Evolutionary conservation across 2,329 filamentous ascomycete species (phyloP).

Genomic region (Phialophora tarda): DNA sequence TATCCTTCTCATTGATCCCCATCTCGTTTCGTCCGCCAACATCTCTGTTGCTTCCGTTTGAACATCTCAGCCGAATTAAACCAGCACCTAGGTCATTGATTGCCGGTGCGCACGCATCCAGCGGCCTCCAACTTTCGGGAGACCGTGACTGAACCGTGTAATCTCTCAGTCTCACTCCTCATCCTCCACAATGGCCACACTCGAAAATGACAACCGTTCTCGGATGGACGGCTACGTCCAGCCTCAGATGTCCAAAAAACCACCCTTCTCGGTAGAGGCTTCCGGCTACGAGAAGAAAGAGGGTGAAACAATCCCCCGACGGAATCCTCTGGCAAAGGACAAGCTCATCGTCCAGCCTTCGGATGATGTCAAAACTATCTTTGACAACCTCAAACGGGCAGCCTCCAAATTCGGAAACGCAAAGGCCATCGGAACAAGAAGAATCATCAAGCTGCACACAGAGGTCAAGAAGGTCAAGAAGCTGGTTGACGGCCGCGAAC

Average conservation of each 20-base stretch:
- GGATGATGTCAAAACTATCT: slow-evolving; percentile 75
- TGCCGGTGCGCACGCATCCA: neutral
- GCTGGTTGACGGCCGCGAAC: slow-evolving; percentile 78
- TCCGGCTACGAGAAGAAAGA: slow-evolving; percentile 70
- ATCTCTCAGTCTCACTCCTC: neutral
- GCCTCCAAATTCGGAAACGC: slow-evolving; percentile 67
- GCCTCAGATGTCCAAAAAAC: slow-evolving; percentile 66
- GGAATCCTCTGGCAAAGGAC: slow-evolving; percentile 73
- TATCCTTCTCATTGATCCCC: neutral
- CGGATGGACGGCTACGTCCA: slow-evolving; percentile 39
- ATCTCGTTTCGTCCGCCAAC: neutral
- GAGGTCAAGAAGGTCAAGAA: slow-evolving; percentile 92
- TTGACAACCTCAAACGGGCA: slow-evolving; percentile 75
- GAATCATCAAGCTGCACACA: slow-evolving; percentile 75
- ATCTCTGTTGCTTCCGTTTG: neutral
- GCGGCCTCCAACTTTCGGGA: neutral
- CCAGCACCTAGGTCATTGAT: neutral
- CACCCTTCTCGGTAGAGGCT: slow-evolving; percentile 76
- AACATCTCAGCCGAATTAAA: neutral
- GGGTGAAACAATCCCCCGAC: slow-evolving; percentile 83
- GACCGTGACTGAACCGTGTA: neutral
- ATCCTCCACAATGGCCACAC: slow-evolving; percentile 22
- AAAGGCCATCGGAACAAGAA: slow-evolving; percentile 72
- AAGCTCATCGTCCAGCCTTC: slow-evolving; percentile 69
- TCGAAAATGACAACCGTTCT: slow-evolving; percentile 33